phyloP scores from a whole-genome alignment of 108 stramenopile genomes.

The Phaeodactylum tricornutum region DNA sequence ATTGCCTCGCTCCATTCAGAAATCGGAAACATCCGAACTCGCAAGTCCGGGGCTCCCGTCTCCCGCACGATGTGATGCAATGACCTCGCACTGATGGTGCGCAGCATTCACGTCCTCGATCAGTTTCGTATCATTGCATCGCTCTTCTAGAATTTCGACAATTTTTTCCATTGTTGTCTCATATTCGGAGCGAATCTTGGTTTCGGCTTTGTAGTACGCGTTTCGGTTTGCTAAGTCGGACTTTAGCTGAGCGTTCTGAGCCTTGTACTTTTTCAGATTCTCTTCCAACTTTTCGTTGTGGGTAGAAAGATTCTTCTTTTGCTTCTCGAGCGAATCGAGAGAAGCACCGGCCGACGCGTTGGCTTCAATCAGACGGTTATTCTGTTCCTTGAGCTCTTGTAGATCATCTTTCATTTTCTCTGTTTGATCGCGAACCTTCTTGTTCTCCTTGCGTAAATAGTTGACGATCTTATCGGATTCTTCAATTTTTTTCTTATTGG shows the following conservation, averaged over 20 bases:
- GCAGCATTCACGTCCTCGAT: constrained; percentile 36
- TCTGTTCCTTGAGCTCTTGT: constrained; percentile 45
- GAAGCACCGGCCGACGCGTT: constrained; percentile 49
- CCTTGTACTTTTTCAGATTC: constrained; percentile 34
- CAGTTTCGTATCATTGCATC: constrained; percentile 39
- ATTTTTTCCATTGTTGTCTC: constrained; percentile 41
- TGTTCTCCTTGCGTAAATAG: constrained; percentile 51
- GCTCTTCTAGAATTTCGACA: constrained; percentile 37
- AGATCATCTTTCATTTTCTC: constrained; percentile 40
- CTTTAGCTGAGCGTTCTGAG: constrained; percentile 24
- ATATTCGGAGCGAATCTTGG: constrained; percentile 37
- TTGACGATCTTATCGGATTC: constrained; percentile 41
- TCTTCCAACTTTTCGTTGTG: constrained; percentile 23
- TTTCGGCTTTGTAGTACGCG: constrained; percentile 44
- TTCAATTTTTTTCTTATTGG: constrained; percentile 34
- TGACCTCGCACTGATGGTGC: constrained; percentile 11
- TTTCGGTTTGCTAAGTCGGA: constrained; percentile 43
- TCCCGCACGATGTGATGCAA: constrained; percentile 3
- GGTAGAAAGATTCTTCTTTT: constrained; percentile 25
- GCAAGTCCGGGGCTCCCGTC: background rate
- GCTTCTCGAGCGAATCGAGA: constrained; percentile 40
- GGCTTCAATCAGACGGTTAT: constrained; percentile 33
- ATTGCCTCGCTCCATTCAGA: background rate
- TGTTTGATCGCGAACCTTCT: constrained; percentile 31
- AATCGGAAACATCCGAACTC: constrained; percentile 4